A percentile compares a stretch with the other conserved stretches of the same genome.
Conservation (phyloP, 495 filamentous ascomycete genomes). For the Barbatosphaeria neglecta region DNA sequence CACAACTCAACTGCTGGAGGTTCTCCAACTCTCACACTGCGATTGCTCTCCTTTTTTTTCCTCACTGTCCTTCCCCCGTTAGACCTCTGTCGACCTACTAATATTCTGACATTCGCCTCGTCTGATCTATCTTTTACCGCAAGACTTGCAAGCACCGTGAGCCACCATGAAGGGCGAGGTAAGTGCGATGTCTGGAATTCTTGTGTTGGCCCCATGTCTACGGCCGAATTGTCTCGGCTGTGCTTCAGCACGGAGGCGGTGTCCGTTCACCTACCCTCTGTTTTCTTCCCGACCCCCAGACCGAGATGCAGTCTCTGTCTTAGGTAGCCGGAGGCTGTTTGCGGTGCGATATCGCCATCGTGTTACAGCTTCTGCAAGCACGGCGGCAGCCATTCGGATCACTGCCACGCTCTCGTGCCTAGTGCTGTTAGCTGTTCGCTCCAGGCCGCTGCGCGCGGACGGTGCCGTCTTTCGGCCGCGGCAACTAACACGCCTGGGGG, state of each 20-base stretch:
- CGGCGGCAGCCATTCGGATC: not conserved
- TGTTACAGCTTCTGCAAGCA: not conserved
- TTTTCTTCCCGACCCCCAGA: not conserved
- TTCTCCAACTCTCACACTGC: not conserved
- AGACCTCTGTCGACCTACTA: not conserved
- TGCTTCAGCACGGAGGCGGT: no score
- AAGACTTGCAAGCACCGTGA: not conserved
- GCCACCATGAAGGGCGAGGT: slow-evolving; percentile 44
- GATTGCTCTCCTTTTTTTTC: not conserved
- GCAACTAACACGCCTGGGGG: no score
- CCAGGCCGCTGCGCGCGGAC: no score
- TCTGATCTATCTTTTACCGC: not conserved
- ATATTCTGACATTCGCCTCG: not conserved
- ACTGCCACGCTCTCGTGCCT: no score
- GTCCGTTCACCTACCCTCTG: no score
- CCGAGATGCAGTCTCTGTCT: no score
- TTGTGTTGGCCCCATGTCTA: not conserved
- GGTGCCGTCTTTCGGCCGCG: no score
- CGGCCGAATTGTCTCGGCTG: slow-evolving; percentile 3
- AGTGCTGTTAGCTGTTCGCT: no score
- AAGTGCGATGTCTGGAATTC: slow-evolving; percentile 13
- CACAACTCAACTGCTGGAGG: not conserved
- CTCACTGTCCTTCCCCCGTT: not conserved
- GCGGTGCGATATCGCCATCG: not conserved
- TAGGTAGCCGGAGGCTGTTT: not conserved